These are phyloP conservation scores for Neofusicoccum parvum DNA, from an alignment of 2,329 filamentous ascomycete species.

Conservation along the genomic window DNA sequence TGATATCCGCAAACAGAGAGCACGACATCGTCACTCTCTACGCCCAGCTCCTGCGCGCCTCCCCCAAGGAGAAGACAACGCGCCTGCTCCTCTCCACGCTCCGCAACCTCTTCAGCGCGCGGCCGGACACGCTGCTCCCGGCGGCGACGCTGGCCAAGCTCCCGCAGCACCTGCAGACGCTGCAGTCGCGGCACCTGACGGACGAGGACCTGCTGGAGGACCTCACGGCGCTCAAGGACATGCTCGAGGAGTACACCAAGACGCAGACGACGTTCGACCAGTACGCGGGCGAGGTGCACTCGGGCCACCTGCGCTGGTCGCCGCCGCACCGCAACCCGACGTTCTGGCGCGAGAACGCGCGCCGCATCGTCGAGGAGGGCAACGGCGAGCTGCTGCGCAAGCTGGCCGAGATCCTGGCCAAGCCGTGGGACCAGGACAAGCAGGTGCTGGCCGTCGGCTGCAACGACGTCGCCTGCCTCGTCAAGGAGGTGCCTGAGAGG, in stretches of 20 bases:
- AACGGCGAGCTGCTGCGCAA: conserved; percentile 77
- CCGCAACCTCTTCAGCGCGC: conserved; percentile 79
- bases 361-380: conserved; percentile 80
- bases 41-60: conserved; percentile 86
- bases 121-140: conserved; percentile 70
- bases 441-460: conserved; percentile 88
- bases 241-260: conserved; percentile 82
- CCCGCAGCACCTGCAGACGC: conserved; percentile 62
- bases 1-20: conserved; percentile 61
- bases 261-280: conserved; percentile 68
- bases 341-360: conserved; percentile 92
- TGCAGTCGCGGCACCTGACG: conserved; percentile 55
- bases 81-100: conserved; percentile 87
- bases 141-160: conserved; percentile 84
- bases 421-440: conserved; percentile 83
- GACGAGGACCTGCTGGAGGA: conserved; percentile 57
- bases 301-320: conserved; percentile 88
- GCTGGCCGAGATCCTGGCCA: conserved; percentile 80
- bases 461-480: conserved; percentile 86
- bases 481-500: conserved; percentile 87
- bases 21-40: conserved; percentile 91
- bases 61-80: conserved; percentile 97
- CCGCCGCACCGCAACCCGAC: conserved; percentile 83
- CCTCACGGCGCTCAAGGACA: conserved; percentile 51
- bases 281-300: conserved; percentile 78